phyloP scores from a whole-genome alignment of 75 land plant species.

The Selaginella tamariscina region DNA sequence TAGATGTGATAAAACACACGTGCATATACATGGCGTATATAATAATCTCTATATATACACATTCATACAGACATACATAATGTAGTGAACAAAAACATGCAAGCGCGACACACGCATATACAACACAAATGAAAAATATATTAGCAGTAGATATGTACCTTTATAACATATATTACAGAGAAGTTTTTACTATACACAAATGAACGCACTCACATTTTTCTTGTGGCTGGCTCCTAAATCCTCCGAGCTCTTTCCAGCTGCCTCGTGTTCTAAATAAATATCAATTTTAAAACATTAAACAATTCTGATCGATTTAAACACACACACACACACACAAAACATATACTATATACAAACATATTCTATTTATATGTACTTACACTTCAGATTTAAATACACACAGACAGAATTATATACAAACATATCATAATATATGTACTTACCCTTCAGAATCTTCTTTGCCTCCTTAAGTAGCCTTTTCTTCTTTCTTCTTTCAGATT shows the following conservation, averaged over 20 bases:
- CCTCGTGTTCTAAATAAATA: slow-evolving; percentile 13
- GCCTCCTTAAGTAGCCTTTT: slow-evolving; percentile 27
- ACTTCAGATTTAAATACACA: not conserved
- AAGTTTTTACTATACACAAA: too few species aligned
- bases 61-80: too few species aligned
- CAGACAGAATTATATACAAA: not conserved
- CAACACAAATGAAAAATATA: too few species aligned
- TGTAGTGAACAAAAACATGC: too few species aligned
- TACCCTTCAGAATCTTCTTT: slow-evolving; percentile 24
- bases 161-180: too few species aligned
- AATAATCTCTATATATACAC: too few species aligned
- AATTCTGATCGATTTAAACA: not conserved
- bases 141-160: too few species aligned
- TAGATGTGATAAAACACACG: not conserved
- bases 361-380: not conserved
- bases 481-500: slow-evolving; percentile 25
- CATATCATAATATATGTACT: not conserved
- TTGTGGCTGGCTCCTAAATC: too few species aligned
- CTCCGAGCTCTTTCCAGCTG: slow-evolving; percentile 4
- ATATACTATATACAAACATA: not conserved
- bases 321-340: not conserved
- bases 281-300: not conserved
- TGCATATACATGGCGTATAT: not conserved
- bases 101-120: too few species aligned
- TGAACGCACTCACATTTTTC: too few species aligned